Evolutionary conservation across 805 yeast genomes (phyloP).

Genomic region (Scheffersomyces ergatensis): DNA sequence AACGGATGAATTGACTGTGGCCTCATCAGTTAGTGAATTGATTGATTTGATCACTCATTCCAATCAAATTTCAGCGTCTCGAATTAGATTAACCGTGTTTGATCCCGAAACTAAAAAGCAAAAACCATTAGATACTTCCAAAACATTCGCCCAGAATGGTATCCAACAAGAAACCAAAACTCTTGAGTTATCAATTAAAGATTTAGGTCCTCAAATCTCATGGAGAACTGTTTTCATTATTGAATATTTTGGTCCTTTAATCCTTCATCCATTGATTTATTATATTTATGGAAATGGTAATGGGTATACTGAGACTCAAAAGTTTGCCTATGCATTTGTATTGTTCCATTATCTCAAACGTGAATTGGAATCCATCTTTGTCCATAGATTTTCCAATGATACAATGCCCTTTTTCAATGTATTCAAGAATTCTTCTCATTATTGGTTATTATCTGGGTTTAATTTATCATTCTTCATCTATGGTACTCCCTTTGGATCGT

Average conservation of each 20-base stretch:
- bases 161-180: conserved; percentile 24
- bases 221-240: conserved; percentile 89
- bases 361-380: conserved; percentile 79
- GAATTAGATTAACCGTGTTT: conserved; percentile 25
- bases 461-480: conserved; percentile 50
- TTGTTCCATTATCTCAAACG: conserved; percentile 81
- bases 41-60: conserved; percentile 40
- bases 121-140: conserved; percentile 30
- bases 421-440: conserved; percentile 86
- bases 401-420: conserved; percentile 91
- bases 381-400: conserved; percentile 81
- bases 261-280: conserved; percentile 73
- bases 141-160: conserved; percentile 47
- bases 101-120: conserved; percentile 14
- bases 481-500: conserved; percentile 14
- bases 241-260: conserved; percentile 87
- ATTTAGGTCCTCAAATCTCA: conserved; percentile 87
- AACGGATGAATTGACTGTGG: conserved; percentile 31
- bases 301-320: conserved; percentile 51
- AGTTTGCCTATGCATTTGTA: conserved; percentile 51
- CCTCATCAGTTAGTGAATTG: conserved; percentile 41
- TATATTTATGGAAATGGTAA: conserved; percentile 26
- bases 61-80: conserved; percentile 31
- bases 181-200: conserved; percentile 65
- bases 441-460: conserved; percentile 88